Evolutionary conservation across 2,329 filamentous ascomycete species (phyloP).

Genomic region (Penicillium sp.): DNA sequence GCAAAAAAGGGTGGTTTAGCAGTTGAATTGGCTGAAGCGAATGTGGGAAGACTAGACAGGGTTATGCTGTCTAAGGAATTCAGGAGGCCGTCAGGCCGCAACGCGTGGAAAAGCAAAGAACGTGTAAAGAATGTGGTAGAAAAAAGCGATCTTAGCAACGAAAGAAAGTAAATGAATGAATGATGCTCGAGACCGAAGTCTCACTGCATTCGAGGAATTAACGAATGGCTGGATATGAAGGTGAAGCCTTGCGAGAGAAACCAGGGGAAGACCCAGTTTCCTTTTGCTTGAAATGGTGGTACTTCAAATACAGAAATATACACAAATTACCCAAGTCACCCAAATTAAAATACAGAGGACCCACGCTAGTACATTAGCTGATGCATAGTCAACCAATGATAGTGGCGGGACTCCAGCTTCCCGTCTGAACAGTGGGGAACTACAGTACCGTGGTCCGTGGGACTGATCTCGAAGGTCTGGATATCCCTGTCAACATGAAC

Average conservation of each 20-base stretch:
- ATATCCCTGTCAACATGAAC: not conserved
- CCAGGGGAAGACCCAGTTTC: constrained; percentile 7
- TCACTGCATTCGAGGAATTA: constrained; percentile 22
- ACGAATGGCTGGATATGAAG: constrained; percentile 30
- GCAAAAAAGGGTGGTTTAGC: constrained; percentile 11
- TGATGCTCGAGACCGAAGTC: constrained; percentile 16
- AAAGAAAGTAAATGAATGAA: constrained; percentile 20
- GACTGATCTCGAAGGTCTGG: not conserved
- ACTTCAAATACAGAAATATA: constrained; percentile 3
- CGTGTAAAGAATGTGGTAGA: constrained; percentile 15
- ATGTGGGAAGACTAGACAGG: constrained; percentile 13
- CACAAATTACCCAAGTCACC: not conserved
- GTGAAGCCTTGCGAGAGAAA: not conserved
- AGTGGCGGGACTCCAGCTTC: not conserved
- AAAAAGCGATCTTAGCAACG: constrained; percentile 2
- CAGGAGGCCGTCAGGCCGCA: constrained; percentile 20
- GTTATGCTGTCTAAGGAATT: constrained; percentile 15
- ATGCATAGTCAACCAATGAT: constrained; percentile 3
- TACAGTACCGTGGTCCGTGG: constrained; percentile 4
- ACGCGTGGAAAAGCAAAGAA: constrained; percentile 22
- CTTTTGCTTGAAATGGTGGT: constrained; percentile 2
- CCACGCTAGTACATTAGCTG: constrained; percentile 4
- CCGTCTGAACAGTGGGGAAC: constrained; percentile 5
- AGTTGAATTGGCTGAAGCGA: constrained; percentile 15
- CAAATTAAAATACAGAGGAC: constrained; percentile 6